A percentile compares a stretch with the other conserved stretches of the same genome.
Conservation (phyloP, 257 asterid genomes). For the Gentiana macrophylla region DNA sequence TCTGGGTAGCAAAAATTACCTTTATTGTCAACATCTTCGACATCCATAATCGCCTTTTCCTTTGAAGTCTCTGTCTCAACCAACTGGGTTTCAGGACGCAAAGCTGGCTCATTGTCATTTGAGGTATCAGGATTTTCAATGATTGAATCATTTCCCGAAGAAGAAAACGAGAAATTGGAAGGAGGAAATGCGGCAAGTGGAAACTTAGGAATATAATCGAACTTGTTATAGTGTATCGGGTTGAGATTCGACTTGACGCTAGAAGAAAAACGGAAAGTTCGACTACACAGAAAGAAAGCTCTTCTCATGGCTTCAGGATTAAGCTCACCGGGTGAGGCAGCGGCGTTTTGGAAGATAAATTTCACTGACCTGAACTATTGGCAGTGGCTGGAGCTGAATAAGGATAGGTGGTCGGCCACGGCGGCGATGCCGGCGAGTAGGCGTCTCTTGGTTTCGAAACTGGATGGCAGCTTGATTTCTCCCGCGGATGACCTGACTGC, state of each 20-base stretch:
- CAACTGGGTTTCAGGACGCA: constrained; percentile 20
- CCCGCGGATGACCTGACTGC: too few relatives aligned
- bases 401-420: too few relatives aligned
- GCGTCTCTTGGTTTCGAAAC: too few relatives aligned
- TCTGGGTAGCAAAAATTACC: constrained; percentile 21
- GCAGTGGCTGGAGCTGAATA: too few relatives aligned
- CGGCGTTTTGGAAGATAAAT: too few relatives aligned
- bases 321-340: too few relatives aligned
- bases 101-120: constrained; percentile 16
- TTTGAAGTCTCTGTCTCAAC: constrained; percentile 4
- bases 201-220: constrained; percentile 8
- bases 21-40: constrained; percentile 49
- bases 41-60: constrained; percentile 18
- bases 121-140: constrained; percentile 6
- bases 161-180: constrained; percentile 37
- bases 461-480: too few relatives aligned
- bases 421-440: too few relatives aligned
- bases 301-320: constrained; percentile 45
- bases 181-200: constrained; percentile 14
- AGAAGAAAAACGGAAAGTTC: constrained; percentile 27
- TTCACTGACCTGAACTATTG: too few relatives aligned
- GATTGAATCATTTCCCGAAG: constrained; percentile 30
- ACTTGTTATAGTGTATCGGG: constrained; percentile 2
- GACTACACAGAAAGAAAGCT: constrained; percentile 34
- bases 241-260: constrained; percentile 12